Conservation (phyloP, 495 filamentous ascomycete species). For the Pseudoneurospora amorphoporcata region DNA sequence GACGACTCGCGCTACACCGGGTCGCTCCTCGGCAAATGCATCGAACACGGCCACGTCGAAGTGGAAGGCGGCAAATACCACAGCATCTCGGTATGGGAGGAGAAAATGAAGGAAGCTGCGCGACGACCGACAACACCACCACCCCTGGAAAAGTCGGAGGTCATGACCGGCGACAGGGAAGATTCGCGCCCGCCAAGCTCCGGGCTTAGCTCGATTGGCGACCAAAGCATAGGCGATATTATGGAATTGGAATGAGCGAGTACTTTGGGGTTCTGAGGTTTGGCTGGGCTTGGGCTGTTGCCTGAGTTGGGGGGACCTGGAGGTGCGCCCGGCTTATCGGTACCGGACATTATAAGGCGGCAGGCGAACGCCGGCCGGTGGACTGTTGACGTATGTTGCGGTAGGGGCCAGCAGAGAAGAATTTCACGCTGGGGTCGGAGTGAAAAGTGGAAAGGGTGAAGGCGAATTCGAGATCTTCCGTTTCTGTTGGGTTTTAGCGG, state of each 20-base stretch:
- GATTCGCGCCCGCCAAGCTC: slow-evolving; percentile 40
- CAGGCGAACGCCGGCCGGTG: background rate
- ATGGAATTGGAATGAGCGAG: slow-evolving; percentile 20
- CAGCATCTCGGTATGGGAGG: slow-evolving; percentile 58
- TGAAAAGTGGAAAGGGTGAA: background rate
- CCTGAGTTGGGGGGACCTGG: background rate
- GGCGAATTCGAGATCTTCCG: background rate
- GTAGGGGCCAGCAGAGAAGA: background rate
- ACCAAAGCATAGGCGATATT: slow-evolving; percentile 30
- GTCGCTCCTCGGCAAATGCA: slow-evolving; percentile 61
- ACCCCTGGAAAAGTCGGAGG: slow-evolving; percentile 1
- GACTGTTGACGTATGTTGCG: background rate
- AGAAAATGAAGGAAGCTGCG: slow-evolving; percentile 16
- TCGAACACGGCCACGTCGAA: slow-evolving; percentile 53
- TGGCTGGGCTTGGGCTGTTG: background rate
- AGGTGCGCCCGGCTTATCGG: background rate
- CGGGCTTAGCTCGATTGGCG: slow-evolving; percentile 41
- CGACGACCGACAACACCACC: slow-evolving; percentile 13
- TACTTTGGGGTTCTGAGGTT: slow-evolving; percentile 5
- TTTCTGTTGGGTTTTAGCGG: background rate
- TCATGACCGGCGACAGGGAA: slow-evolving; percentile 4
- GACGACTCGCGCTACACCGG: slow-evolving; percentile 74
- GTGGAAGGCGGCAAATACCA: slow-evolving; percentile 63
- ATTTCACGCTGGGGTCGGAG: background rate
- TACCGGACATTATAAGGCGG: background rate